These are phyloP conservation scores for Trichoderma hamatum DNA, from an alignment of 2,329 filamentous ascomycete genomes.

Conservation along the genomic window DNA sequence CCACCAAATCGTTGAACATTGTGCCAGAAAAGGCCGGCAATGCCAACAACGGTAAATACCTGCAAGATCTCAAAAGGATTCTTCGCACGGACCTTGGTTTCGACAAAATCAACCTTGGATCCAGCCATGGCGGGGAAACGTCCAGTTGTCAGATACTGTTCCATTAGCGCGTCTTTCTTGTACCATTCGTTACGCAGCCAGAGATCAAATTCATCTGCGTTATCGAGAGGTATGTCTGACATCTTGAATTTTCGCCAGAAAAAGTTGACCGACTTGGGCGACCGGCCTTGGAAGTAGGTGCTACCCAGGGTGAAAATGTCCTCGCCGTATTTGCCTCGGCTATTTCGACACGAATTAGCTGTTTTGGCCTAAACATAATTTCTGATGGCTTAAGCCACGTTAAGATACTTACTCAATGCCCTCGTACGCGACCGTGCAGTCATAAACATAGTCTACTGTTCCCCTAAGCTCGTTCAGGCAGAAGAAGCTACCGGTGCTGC, in stretches of 20 bases:
- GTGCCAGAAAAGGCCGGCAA: conserved; percentile 48
- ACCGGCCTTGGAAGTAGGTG: conserved; percentile 84
- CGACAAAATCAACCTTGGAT: conserved; percentile 53
- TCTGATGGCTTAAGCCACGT: not conserved
- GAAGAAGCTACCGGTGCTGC: conserved; percentile 80
- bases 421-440: conserved; percentile 95
- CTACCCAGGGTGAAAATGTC: conserved; percentile 84
- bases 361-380: not conserved
- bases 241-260: conserved; percentile 89
- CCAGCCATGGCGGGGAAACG: conserved; percentile 74
- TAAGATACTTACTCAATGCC: conserved; percentile 75
- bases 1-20: conserved; percentile 40
- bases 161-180: conserved; percentile 88
- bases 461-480: conserved; percentile 75
- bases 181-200: conserved; percentile 89
- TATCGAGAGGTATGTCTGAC: conserved; percentile 77
- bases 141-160: conserved; percentile 76
- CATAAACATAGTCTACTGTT: conserved; percentile 81
- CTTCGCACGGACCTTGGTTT: conserved; percentile 60
- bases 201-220: conserved; percentile 72
- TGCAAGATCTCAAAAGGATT: conserved; percentile 59
- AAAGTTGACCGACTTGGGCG: conserved; percentile 95
- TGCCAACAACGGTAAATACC: conserved; percentile 55
- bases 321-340: conserved; percentile 82
- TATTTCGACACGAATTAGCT: conserved; percentile 38